Conservation (phyloP, 2,329 filamentous ascomycete genomes). For the Botrytis squamosa region DNA sequence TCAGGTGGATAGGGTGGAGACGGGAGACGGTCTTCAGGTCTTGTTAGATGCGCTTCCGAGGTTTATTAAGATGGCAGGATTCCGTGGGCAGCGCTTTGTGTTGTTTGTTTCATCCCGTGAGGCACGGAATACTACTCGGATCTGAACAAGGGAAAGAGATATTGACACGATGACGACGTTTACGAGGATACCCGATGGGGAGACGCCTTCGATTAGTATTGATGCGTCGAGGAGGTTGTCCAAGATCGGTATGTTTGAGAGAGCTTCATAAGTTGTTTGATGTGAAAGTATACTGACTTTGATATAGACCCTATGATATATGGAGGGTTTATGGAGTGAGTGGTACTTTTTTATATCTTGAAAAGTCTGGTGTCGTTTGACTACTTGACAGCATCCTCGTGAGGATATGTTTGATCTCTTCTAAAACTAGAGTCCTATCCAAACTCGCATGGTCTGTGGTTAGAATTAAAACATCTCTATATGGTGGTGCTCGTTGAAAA, state of each 20-base stretch:
- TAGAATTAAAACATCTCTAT: not conserved
- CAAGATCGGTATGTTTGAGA: conserved; percentile 51
- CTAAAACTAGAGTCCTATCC: not conserved
- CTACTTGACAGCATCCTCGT: fast-evolving
- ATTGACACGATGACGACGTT: conserved; percentile 64
- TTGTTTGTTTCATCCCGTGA: conserved; percentile 5
- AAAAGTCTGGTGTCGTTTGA: not conserved
- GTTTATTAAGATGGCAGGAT: conserved; percentile 19
- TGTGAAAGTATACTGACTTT: not conserved
- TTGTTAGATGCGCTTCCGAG: not conserved
- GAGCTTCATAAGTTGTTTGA: not conserved
- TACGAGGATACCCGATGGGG: conserved; percentile 61
- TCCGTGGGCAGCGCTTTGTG: conserved; percentile 5
- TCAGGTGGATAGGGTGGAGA: not conserved
- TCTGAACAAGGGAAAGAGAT: not conserved
- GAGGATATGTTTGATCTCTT: not conserved
- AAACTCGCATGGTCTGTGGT: not conserved
- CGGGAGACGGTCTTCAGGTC: not conserved
- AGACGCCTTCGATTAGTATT: conserved; percentile 63
- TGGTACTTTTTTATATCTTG: conserved; percentile 22
- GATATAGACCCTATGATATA: conserved; percentile 69
- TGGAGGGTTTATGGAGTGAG: conserved; percentile 80
- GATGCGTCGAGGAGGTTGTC: conserved; percentile 64
- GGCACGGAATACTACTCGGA: not conserved
- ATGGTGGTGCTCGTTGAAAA: not conserved